phyloP scores from a whole-genome alignment of 805 yeast genomes.

The Sugiyamaella marilandica region DNA sequence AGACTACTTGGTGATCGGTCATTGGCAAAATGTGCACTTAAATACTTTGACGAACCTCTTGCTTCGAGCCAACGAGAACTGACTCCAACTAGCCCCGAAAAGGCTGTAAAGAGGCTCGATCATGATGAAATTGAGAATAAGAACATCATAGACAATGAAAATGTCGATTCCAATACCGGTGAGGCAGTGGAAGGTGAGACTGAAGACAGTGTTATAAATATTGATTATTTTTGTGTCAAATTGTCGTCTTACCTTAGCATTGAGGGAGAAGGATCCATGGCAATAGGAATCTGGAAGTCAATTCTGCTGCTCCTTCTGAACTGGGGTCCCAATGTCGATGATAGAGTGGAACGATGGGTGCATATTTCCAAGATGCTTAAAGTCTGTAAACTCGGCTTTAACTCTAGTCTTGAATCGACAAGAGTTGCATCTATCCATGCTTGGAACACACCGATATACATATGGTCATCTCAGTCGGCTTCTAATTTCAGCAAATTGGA shows the following conservation, averaged over 20 bases:
- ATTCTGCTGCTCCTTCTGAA: conserved; percentile 9
- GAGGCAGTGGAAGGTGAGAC: neutral
- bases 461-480: conserved; percentile 12
- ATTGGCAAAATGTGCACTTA: conserved; percentile 10
- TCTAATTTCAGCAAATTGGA: conserved; percentile 4
- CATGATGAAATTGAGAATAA: neutral
- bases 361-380: conserved; percentile 12
- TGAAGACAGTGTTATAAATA: neutral
- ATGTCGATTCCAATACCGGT: neutral
- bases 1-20: conserved; percentile 12
- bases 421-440: conserved; percentile 16
- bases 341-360: conserved; percentile 15
- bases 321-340: conserved; percentile 16
- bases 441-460: conserved; percentile 20
- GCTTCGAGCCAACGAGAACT: neutral
- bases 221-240: conserved; percentile 9
- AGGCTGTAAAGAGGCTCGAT: neutral
- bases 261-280: conserved; percentile 12
- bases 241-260: conserved; percentile 1
- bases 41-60: conserved; percentile 1
- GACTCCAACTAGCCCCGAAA: neutral
- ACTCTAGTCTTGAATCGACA: conserved; percentile 13
- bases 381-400: conserved; percentile 15
- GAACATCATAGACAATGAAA: neutral
- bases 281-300: conserved; percentile 18